These are phyloP conservation scores for Populus ilicifolia DNA, from an alignment of 345 rosid genomes.

Conservation along the genomic window DNA sequence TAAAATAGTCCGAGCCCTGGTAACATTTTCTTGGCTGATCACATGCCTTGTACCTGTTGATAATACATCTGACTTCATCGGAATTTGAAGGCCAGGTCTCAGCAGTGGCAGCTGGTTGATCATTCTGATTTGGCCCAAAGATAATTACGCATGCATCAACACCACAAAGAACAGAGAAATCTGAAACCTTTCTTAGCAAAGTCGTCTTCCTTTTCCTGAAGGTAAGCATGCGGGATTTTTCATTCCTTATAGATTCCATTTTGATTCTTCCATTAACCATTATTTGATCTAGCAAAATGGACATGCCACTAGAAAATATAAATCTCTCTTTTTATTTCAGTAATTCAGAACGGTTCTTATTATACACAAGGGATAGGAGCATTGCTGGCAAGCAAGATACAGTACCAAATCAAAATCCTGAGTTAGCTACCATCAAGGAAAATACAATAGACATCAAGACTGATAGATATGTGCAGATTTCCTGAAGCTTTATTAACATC, in stretches of 20 bases:
- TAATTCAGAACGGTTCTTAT: too few relatives aligned
- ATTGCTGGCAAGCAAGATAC: too few relatives aligned
- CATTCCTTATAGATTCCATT: slow-evolving; percentile 7
- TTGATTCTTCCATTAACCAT: slow-evolving; percentile 8
- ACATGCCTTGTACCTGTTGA: background rate
- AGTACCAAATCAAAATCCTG: background rate
- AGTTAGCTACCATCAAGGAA: background rate
- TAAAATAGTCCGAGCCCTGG: slow-evolving; percentile 9
- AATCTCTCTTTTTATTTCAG: too few relatives aligned
- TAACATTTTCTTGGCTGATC: background rate
- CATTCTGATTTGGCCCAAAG: background rate
- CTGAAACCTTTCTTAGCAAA: slow-evolving; percentile 14
- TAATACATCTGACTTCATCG: background rate
- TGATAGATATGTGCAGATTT: background rate
- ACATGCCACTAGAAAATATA: too few relatives aligned
- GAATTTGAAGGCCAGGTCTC: slow-evolving; percentile 17
- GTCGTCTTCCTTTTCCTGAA: slow-evolving; percentile 12
- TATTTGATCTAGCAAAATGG: background rate
- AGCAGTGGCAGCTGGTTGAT: background rate
- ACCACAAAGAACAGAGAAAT: slow-evolving; percentile 18
- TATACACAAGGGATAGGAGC: too few relatives aligned
- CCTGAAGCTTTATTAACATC: background rate
- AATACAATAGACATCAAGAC: background rate
- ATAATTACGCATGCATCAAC: slow-evolving; percentile 18
- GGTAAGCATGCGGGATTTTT: slow-evolving; percentile 6